Evolutionary conservation across 1,139 yeast genomes (phyloP).

Genomic region (Magnusiomyces suaveolens): DNA sequence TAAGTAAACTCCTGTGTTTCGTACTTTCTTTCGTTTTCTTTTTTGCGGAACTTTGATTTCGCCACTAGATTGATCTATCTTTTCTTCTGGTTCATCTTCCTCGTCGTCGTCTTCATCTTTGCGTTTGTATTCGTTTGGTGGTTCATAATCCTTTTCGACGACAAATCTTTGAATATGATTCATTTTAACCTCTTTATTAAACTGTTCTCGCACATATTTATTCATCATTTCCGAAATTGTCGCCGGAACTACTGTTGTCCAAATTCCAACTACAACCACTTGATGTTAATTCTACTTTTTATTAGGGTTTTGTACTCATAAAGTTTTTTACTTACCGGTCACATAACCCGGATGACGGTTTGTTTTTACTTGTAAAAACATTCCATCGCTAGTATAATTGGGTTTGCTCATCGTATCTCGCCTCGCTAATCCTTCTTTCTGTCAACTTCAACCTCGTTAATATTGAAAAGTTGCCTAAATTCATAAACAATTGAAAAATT

Average conservation of each 20-base stretch:
- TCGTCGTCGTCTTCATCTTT: slow-evolving; percentile 13
- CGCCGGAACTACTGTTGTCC: slow-evolving; percentile 48
- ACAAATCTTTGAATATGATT: slow-evolving; percentile 34
- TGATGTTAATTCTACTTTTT: neutral
- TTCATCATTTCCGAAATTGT: slow-evolving; percentile 34
- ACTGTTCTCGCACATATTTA: slow-evolving; percentile 23
- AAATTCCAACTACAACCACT: slow-evolving; percentile 23
- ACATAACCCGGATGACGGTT: neutral
- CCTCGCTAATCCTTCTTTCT: neutral
- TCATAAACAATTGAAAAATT: too few species aligned
- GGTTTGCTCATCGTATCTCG: neutral
- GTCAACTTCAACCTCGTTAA: too few species aligned
- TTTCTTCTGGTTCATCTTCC: slow-evolving; percentile 3
- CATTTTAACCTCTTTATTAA: slow-evolving; percentile 19
- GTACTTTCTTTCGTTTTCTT: neutral
- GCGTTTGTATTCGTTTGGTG: slow-evolving; percentile 1
- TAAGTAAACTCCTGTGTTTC: slow-evolving; percentile 18
- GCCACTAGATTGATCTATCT: neutral
- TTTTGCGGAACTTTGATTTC: neutral
- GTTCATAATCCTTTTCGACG: slow-evolving; percentile 23
- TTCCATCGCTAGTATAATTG: slow-evolving; percentile 16
- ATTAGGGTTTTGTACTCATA: neutral
- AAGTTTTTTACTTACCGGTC: neutral
- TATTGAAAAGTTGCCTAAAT: too few species aligned
- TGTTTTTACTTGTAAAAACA: slow-evolving; percentile 5